Base-by-base conservation (phyloP, 1,284 basidiomycete genomes). In the Thelephora terrestris region DNA sequence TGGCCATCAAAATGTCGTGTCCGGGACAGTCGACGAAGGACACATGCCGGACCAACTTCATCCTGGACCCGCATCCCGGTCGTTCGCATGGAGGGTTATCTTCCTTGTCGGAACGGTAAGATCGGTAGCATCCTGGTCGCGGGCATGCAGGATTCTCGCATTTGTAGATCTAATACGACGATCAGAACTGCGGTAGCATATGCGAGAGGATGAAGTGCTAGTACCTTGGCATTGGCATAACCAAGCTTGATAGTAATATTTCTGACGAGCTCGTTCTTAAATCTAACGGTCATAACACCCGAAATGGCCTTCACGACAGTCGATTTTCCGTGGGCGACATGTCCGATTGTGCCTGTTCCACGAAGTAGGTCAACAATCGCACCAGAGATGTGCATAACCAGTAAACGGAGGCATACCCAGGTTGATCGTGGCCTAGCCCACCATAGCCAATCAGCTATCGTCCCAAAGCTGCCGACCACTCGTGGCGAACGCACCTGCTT, bases 221-320 rank as follows among this genome's bases (percentile, higher is more conserved):
- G 54, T 56, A 93, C 91, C 72, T 98, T 98, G 47, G 96, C 96
- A 59, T 98, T 99, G 46, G 95, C 95, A 66, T 99, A 99, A 44
- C 87, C 96, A 43, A 99, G 79, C 73, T 99, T 99, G 74, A 99
- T 99, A 42, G 96, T 99, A 61, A 99, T 99, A 71, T 99, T 99
- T 57, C 95, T 75, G 53, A 96, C 92, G 48, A 96, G 79, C 69
- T 99, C 96, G 68, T 97, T 98, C 77, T 99, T 99, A 73, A 99
- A 99, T 60, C 95, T 80, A 50, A 99, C 95, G 25, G 95, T 99
- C 81, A 91, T 88, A 12, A 98, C 95, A n/a, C 95, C 95, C 16
- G 95, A 98, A 67, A 99, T 98, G 44, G 95, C 95, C 70, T 98
- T 95, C 54, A 98, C 96, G 46, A 98, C 95, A 7, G 95, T 98